These are phyloP conservation scores for Boletus patriciae DNA, from an alignment of 768 basidiomycete species.

Conservation along the genomic window DNA sequence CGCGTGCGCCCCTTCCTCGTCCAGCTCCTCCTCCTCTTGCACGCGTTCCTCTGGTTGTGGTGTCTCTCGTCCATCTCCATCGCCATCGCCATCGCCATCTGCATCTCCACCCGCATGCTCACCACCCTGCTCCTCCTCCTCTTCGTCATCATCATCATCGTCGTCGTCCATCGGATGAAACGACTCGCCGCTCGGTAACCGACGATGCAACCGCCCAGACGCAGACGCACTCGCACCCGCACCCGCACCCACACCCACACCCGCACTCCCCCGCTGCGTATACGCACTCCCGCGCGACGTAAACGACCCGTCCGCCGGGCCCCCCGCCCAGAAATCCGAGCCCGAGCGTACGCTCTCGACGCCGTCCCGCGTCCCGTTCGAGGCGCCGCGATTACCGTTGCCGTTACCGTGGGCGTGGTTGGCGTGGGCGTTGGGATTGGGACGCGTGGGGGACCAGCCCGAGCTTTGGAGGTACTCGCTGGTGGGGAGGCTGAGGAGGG, in stretches of 20 bases:
- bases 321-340: constrained; percentile 74
- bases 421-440: background rate
- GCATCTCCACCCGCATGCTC: background rate
- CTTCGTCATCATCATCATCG: constrained; percentile 18
- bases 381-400: constrained; percentile 18
- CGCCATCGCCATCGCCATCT: background rate
- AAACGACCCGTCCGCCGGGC: constrained; percentile 13
- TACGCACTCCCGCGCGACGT: constrained; percentile 20
- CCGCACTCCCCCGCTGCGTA: no score
- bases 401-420: constrained; percentile 16
- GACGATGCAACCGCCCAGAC: constrained; percentile 11
- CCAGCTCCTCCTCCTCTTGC: constrained; percentile 41
- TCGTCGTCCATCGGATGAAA: constrained; percentile 35
- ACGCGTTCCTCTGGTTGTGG: constrained; percentile 14
- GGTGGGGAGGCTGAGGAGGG: constrained; percentile 77
- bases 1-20: constrained; percentile 77
- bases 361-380: constrained; percentile 30
- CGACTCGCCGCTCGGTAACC: constrained; percentile 27
- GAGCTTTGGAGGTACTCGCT: constrained; percentile 86
- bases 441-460: constrained; percentile 50
- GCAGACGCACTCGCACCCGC: no score
- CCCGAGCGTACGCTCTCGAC: constrained; percentile 57
- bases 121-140: constrained; percentile 12
- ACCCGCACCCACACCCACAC: no score
- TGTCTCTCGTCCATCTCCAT: constrained; percentile 23